Percentiles rank a stretch among this genome's conserved stretches.
These are phyloP conservation scores for Aureoboletus auriporus DNA, from an alignment of 768 basidiomycete species.

Conservation along the genomic window DNA sequence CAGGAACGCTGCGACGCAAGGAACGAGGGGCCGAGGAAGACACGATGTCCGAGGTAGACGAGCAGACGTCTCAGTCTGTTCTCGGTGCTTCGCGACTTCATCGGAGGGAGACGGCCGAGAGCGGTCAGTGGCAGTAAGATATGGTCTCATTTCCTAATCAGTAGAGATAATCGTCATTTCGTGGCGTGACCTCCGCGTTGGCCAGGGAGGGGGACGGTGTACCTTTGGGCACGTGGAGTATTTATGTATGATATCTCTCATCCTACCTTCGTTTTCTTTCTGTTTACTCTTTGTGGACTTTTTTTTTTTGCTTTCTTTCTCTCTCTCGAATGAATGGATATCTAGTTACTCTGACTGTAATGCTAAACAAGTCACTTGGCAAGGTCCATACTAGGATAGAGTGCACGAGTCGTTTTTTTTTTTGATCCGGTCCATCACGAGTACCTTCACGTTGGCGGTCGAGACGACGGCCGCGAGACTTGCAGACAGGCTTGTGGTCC, in stretches of 20 bases:
- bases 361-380: background rate
- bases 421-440: background rate
- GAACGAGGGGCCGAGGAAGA: conserved; percentile 40
- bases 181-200: too few species aligned
- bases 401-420: background rate
- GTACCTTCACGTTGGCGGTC: conserved; percentile 25
- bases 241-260: conserved; percentile 34
- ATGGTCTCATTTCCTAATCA: conserved; percentile 11
- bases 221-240: conserved; percentile 19
- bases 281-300: background rate
- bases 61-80: conserved; percentile 27
- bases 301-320: background rate
- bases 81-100: conserved; percentile 31
- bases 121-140: conserved; percentile 25
- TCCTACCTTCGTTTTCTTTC: conserved; percentile 1
- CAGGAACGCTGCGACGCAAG: conserved; percentile 36
- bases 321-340: conserved; percentile 10
- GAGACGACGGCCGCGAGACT: conserved; percentile 29
- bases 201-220: background rate
- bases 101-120: conserved; percentile 42
- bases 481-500: conserved; percentile 24
- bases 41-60: conserved; percentile 47
- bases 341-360: background rate
- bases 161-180: conserved; percentile 12
- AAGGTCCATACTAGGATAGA: conserved; percentile 16